Base-by-base conservation (phyloP, 257 asterid species). In the Paulownia fortunei region DNA sequence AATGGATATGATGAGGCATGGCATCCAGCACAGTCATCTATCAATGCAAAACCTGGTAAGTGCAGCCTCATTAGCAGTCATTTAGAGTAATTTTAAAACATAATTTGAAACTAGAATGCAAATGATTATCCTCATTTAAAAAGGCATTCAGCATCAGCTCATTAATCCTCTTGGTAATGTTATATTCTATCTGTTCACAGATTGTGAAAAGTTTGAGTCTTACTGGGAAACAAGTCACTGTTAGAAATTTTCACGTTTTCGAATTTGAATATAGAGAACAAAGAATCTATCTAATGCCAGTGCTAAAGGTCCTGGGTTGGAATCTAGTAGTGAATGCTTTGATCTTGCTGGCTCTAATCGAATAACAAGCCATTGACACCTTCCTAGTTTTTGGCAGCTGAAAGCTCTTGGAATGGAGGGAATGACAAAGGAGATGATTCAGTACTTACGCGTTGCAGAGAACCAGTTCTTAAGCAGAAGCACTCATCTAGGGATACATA, bases 341-440 rank as follows among this genome's bases (percentile, higher is more conserved):
- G 32, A 46, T 61, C 78, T 67, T 69, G 54, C 44, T 73, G 42
- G 66, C 70, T 55, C 21, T 30, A 55, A 46, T 41, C 39, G 59
- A 67, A 79, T 30, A 44, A 15, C 80, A 72, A 41, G 61, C 73
- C 78, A 72, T 73, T 83, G 77, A 58, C 67, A 37, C 60, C 39
- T 23, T 79, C 36, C 74, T 81, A 80, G 69, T 77, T 81, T 80
- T 79, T 73, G 79, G 81, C 89, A 94, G 98, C 81, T 94, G 82
- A 86, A 79, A 83, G 95, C 96, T 72, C 87, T 92, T 80, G 98
- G 98, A 74, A 74, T 83, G 79, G 98, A 91, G 84, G 97, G 97
- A 77, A 85, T 91, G 93, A 76, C 80, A 68, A 81, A 75, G 73
- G 92, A 91, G 83, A 84, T 92, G 87, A 61, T 86, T 75, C 86